These are phyloP conservation scores for Avena eriantha DNA, from an alignment of 176 grass and related monocot species.

Conservation along the genomic window DNA sequence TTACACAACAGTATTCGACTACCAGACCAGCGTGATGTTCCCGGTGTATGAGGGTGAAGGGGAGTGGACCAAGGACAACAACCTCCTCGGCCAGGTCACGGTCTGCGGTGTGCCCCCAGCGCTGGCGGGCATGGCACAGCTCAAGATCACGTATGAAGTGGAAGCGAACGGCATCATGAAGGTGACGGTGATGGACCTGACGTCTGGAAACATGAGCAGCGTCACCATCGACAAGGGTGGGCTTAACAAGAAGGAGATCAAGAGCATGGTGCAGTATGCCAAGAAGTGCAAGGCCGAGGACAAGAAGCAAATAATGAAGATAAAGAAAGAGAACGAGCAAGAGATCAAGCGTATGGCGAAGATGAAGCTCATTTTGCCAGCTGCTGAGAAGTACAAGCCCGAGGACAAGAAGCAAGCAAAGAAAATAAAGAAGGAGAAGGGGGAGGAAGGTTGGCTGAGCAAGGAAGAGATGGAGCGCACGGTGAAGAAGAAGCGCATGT, in stretches of 20 bases:
- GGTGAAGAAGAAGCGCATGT: conserved; percentile 1
- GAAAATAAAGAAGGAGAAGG: conserved; percentile 27
- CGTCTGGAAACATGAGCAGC: conserved; percentile 37
- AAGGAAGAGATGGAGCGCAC: conserved; percentile 3
- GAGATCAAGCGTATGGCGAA: conserved; percentile 51
- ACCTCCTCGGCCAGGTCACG: conserved; percentile 47
- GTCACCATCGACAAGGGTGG: conserved; percentile 62
- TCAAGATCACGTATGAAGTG: conserved; percentile 54
- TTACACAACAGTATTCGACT: conserved; percentile 49
- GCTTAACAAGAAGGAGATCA: conserved; percentile 17
- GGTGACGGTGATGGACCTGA: conserved; percentile 50
- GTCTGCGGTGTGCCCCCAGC: conserved; percentile 51
- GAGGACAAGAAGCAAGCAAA: conserved; percentile 43
- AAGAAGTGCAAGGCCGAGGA: conserved; percentile 17
- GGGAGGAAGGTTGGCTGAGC: conserved; percentile 9
- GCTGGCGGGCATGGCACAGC: conserved; percentile 28
- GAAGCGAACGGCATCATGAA: conserved; percentile 55
- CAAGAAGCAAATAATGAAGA: not conserved
- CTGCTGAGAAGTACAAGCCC: not conserved
- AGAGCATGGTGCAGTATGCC: not conserved
- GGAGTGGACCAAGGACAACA: conserved; percentile 53
- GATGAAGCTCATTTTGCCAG: not conserved
- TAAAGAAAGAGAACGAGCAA: conserved; percentile 19
- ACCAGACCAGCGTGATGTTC: conserved; percentile 34
- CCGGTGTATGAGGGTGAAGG: conserved; percentile 66